Evolutionary conservation across 78 protist species (phyloP), one percentile per base, ranked within the genome.

Genomic region (Tieghemostelium lacteum): DNA sequence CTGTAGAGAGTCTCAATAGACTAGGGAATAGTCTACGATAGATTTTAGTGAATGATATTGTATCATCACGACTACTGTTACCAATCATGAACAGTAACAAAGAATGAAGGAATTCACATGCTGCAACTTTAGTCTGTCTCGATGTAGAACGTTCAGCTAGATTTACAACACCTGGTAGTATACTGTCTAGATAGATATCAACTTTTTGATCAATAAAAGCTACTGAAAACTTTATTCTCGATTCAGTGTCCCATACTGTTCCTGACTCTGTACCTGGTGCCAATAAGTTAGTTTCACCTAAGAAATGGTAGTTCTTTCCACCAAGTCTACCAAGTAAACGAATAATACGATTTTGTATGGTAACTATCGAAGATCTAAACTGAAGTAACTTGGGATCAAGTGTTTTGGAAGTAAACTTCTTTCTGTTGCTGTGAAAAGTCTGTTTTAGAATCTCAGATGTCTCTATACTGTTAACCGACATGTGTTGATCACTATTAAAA

Each of bases 71-170:
- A 20, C 31, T 61, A 7, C 29, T 4, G 7, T 7, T 57, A n/a
- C 97, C 97, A 33, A 96, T 55, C 91, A 77, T 88, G 42, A 19
- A 75, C 22, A 94, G 34, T 2, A 96, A 58, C 0, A 96, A 26
- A 2, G 95, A 71, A 67, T 96, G 98, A 28, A 96, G 89, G 8
- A 96, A 65, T 74, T 96, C 98, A 31, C 96, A 70, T 28, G 97
- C 94, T 1, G 96, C 96, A 1, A 93, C 89, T 54, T 94, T 94
- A 33, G 96, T 88, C 19, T 92, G 94, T 17, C 96, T 88, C 36
- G 83, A 93, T 3, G 75, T 31, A 22, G 96, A 45, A 5, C 19
- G n/a, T 42, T 31, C 67, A 26, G 98, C 95, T 3, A 96, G 72
- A 28, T 55, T 75, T 0, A 89, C 86, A 8, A 97, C 57, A 1